Base-by-base conservation (phyloP, 495 filamentous ascomycete species). In the Aspergillus steynii region DNA sequence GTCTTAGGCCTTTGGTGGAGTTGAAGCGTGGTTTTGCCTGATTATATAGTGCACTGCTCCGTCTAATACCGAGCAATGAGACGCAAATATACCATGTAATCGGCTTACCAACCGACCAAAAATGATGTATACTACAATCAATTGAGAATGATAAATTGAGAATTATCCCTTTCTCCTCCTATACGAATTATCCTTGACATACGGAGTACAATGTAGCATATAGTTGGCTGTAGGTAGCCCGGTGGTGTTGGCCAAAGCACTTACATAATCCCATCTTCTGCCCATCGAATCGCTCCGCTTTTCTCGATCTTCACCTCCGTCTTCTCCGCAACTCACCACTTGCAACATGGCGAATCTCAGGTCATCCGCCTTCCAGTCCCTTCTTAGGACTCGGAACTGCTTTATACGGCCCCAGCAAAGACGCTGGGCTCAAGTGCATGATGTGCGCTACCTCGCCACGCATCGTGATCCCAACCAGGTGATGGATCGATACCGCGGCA, bases 351-450 rank as follows among this genome's bases (percentile, higher is more conserved):
- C 75, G 28, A 74, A 70, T 50, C 48, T 75, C 26, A 66, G 72
- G 53, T 65, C 75, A 7, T 66, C 65, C 12, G 70, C 68, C 50
- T 70, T 78, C 49, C 73, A 72, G 53, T 67, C 65, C 14, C 29
- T 74, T 20, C 37, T 75, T 2, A 66, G 74, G 34, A 68, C 63
- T 31, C 64, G 69, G 7, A 68, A 68, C 1, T 61, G 61, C 4
- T 65, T 77, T 26, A 67, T 73, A 46, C 76, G 74, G 4, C 50
- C 54, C 37, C 73, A 75, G 47, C 95, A 98, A 69, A 83, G 90
- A 55, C 86, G 96, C 65, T 93, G 91, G 89, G 96, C 95, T 8
- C 91, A 89, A 63, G 93, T 96, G 9, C 90, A 94, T 74, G 92
- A 97, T 75, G 87, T 96, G 50, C 92, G 93, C 49, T 96, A 95